Evolutionary conservation across 768 basidiomycete genomes (phyloP), one percentile per base, ranked within the genome.

Genomic region (Austroboletus eburneus): DNA sequence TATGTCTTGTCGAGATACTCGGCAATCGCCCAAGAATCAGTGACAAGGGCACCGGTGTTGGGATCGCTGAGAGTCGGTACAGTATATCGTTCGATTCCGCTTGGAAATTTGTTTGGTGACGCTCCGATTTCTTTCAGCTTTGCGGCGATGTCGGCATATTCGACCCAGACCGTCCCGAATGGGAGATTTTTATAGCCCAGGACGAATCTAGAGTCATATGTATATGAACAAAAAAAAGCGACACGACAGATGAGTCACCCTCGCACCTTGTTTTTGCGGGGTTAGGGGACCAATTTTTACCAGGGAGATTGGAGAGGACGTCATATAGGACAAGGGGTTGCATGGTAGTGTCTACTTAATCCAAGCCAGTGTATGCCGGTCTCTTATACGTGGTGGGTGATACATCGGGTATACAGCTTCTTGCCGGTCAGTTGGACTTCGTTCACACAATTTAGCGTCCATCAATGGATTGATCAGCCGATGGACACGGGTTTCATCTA

Each of bases 281-380:
- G 42, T 72, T 75, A 5, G 66, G 65, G 1, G 72, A 63, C 65
- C 65, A 72, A 4, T n/a, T 48, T n/a, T 60, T 63, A 4, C 56
- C 61, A 0, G 65, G 59, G 9, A 62, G 43, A 6, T 59, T 58
- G 33, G 61, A 67, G 16, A 68, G 62, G 22, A 67, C 63, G 20
- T 73, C 72, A 24, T 69, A 71, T 42, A 73, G 57, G 42, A 59
- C 52, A 17, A 71, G 63, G 1, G 65, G 53, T 16, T 51, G 38
- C 62, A 64, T 64, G 2, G 22, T 34, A 20, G 14, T 39, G 16
- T 44, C 43, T 38, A n/a, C 27, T 6, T 21, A 7, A 12, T 46
- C 8, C 7, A 16, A 22, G 21, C 25, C 20, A 14, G 24, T 2
- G 16, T 5, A 9, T 12, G 12, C 32, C n/a, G n/a, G 16, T 14